phyloP scores from a whole-genome alignment of 176 grass and related monocot species.

The Zea mays region DNA sequence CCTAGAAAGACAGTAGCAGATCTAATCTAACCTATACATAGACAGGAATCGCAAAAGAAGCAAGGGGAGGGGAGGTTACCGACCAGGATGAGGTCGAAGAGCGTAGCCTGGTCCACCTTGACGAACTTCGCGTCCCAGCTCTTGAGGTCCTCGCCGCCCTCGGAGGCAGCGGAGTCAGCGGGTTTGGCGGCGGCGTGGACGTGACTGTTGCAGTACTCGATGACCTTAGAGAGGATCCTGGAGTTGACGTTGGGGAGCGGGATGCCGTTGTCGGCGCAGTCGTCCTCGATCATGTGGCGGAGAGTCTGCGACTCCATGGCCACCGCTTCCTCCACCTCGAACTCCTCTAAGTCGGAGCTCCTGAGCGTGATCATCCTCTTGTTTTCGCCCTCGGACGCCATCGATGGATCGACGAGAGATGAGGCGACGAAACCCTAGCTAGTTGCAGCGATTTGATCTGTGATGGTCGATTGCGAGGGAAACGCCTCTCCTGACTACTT shows the following conservation, averaged over 20 bases:
- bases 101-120: slow-evolving; percentile 69
- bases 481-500: no score
- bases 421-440: slow-evolving; percentile 21
- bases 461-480: no score
- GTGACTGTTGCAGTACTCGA: slow-evolving; percentile 70
- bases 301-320: slow-evolving; percentile 50
- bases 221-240: slow-evolving; percentile 58
- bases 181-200: slow-evolving; percentile 8
- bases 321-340: slow-evolving; percentile 42
- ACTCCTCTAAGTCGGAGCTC: slow-evolving; percentile 43
- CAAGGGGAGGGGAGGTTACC: background rate
- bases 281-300: slow-evolving; percentile 65
- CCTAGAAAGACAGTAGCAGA: background rate
- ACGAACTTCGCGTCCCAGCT: slow-evolving; percentile 67
- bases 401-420: background rate
- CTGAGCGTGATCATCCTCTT: slow-evolving; percentile 41
- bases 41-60: no score
- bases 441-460: no score
- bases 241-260: slow-evolving; percentile 51
- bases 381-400: slow-evolving; percentile 22
- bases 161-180: background rate
- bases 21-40: background rate
- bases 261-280: slow-evolving; percentile 51
- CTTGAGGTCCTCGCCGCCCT: slow-evolving; percentile 45
- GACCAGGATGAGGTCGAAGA: slow-evolving; percentile 69